A percentile compares a stretch with the other conserved stretches of the same genome.
Conservation (phyloP, 805 yeast genomes). For the Maudiozyma saulgeensis region DNA sequence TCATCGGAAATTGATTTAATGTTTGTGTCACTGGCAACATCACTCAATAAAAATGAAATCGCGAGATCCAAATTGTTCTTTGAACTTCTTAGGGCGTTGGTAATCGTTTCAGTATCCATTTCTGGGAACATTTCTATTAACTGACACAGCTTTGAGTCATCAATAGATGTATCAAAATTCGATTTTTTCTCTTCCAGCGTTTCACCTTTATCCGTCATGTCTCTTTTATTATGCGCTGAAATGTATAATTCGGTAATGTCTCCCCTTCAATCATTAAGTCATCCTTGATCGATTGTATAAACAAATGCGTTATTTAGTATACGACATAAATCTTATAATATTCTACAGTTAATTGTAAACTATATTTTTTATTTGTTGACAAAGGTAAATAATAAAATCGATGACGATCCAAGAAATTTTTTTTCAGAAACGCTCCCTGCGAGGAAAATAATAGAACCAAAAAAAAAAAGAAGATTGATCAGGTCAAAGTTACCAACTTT, state of each 20-base stretch:
- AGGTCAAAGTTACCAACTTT: too few relatives aligned
- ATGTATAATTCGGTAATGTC: too few relatives aligned
- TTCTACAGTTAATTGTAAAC: too few relatives aligned
- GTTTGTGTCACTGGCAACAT: not conserved
- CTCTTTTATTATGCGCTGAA: not conserved
- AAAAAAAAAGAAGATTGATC: too few relatives aligned
- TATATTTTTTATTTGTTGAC: too few relatives aligned
- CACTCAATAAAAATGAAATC: conserved; percentile 20
- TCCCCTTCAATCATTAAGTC: not conserved
- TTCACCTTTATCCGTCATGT: not conserved
- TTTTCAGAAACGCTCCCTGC: too few relatives aligned
- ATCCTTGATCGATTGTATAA: not conserved
- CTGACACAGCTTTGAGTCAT: not conserved
- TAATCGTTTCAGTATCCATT: conserved; percentile 4
- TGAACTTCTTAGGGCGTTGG: conserved; percentile 13
- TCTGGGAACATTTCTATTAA: conserved; percentile 20
- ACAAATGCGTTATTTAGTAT: too few relatives aligned
- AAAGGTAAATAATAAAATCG: too few relatives aligned
- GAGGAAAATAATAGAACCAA: too few relatives aligned
- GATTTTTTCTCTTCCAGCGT: not conserved
- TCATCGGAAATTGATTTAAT: not conserved
- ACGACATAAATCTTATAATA: too few relatives aligned
- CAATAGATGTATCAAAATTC: not conserved
- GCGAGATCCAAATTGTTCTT: conserved; percentile 17
- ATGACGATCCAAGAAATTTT: too few relatives aligned